A percentile compares a stretch with the other conserved stretches of the same genome.
Evolutionary conservation across 2,329 filamentous ascomycete genomes (phyloP).

Genomic region (Epichloe glyceriae): DNA sequence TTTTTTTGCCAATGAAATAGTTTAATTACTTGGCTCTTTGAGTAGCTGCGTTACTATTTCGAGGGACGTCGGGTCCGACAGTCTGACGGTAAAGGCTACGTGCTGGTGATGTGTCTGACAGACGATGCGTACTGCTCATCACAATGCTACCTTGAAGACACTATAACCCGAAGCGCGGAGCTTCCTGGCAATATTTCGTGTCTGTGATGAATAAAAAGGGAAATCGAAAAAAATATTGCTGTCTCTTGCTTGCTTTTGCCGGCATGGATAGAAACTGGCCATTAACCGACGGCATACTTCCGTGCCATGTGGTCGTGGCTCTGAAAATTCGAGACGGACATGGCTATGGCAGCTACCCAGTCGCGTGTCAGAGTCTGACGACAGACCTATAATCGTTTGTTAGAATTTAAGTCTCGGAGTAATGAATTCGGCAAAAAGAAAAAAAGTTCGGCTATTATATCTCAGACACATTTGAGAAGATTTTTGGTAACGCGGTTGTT

Average conservation of each 20-base stretch:
- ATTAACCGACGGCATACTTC: not conserved
- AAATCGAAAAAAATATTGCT: not conserved
- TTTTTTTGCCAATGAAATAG: not conserved
- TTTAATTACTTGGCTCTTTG: not conserved
- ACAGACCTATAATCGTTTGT: not conserved
- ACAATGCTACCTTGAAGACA: not conserved
- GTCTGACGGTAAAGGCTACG: not conserved
- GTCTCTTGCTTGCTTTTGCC: not conserved
- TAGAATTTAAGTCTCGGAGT: not conserved
- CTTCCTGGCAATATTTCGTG: not conserved
- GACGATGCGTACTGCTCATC: no score
- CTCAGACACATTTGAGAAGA: constrained; percentile 55
- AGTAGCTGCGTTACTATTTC: not conserved
- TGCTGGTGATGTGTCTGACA: not conserved
- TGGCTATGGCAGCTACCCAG: not conserved
- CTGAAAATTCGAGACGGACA: not conserved
- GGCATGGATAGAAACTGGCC: not conserved
- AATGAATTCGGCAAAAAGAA: not conserved
- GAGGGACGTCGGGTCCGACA: not conserved
- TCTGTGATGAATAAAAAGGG: not conserved
- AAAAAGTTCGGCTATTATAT: not conserved
- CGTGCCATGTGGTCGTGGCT: not conserved
- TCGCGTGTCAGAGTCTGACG: not conserved
- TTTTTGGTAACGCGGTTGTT: constrained; percentile 47
- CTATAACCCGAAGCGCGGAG: not conserved